Evolutionary conservation across 106 monocot species (phyloP).

Genomic region (Acorus calamus): DNA sequence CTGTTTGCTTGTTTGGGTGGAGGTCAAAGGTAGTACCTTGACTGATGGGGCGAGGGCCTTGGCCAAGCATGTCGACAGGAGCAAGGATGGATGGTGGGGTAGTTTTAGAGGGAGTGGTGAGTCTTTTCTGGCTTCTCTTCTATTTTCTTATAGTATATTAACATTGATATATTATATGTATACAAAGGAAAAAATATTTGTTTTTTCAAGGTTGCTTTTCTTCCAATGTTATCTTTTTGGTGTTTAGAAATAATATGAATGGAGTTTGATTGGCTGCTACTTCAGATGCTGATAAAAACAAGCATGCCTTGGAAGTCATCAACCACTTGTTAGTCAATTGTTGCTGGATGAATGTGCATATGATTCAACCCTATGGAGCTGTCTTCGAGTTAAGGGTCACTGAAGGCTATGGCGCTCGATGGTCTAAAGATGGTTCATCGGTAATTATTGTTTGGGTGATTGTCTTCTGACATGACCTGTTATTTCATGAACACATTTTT

Average conservation of each 20-base stretch:
- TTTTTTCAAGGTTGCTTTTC: neutral
- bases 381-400: conserved; percentile 72
- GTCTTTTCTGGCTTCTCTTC: neutral
- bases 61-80: conserved; percentile 76
- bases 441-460: conserved; percentile 11
- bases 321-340: conserved; percentile 37
- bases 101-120: conserved; percentile 57
- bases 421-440: conserved; percentile 78
- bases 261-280: neutral
- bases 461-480: neutral
- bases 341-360: conserved; percentile 81
- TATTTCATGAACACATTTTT: neutral
- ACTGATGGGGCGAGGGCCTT: conserved; percentile 82
- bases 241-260: neutral
- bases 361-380: conserved; percentile 34
- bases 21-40: conserved; percentile 63
- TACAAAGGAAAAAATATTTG: too few species aligned
- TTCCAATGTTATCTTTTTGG: neutral
- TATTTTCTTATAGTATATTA: too few species aligned
- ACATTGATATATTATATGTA: too few species aligned
- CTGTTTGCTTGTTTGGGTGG: conserved; percentile 11
- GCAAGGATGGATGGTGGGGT: conserved; percentile 81
- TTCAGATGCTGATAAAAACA: conserved; percentile 70
- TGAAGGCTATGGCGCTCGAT: conserved; percentile 88
- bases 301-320: conserved; percentile 38